Base-by-base conservation (phyloP, 305 asterid species). In the Solanum hybrid region DNA sequence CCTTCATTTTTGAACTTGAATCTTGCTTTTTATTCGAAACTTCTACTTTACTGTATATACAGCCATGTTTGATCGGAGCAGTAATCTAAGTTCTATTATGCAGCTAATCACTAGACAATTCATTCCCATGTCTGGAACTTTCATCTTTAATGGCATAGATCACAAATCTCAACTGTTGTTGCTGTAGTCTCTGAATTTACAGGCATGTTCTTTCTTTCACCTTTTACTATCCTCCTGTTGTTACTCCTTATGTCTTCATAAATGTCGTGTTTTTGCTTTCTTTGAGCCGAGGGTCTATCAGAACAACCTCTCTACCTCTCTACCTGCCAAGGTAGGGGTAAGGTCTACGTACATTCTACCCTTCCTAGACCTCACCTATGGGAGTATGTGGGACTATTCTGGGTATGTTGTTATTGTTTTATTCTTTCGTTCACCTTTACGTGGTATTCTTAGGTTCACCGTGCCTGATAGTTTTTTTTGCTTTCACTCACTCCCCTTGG, bases 101-200 rank as follows among this genome's bases (percentile, higher is more conserved):
- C 98, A 97, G 99, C 98, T 97, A 69, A 95, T 96, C 89, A 97
- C 99, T 14, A 90, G 95, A 86, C 99, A 97, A 89, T 97, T 97
- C 86, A 95, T 97, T 89, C 99, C 98, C 2, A 93, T 96, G 98
- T 90, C 92, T 36, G 99, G 99, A 87, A 97, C 98, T 15, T 96
- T 95, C 81, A 93, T 97, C 92, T 97, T 95, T 95, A 96, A 95
- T 64, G 98, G 99, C 80, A 89, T 97, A 31, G 98, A 96, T 91
- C 98, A 96, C 93, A 97, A 97, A 93, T 97, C 99, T 73, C 99
- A 96, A 88, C 75, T 97, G 79, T 73, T 97, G 90, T 86, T 88
- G 37, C 93, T 95, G 78, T 97, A 95, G 92, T 88, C 91, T 88
- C 86, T 56, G 56, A 26, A 42, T 32, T 85, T 29, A 36, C 51